phyloP scores from a whole-genome alignment of 257 asterid genomes.

The Craterostigma plantagineum region DNA sequence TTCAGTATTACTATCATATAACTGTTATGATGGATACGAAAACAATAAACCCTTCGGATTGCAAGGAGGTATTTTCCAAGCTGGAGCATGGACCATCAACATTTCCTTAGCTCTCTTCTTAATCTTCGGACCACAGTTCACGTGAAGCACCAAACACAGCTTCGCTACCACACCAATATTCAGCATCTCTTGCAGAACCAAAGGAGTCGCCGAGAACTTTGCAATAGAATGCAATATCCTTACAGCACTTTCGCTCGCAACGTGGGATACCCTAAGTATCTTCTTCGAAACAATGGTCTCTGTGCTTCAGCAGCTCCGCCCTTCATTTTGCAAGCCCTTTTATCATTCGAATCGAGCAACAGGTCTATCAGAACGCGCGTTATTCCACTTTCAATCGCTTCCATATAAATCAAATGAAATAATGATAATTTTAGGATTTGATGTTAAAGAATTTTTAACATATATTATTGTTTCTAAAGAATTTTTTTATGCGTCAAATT shows the following conservation, averaged over 20 bases:
- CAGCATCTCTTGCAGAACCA: conserved; percentile 49
- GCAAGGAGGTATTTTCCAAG: conserved; percentile 55
- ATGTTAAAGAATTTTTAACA: too few relatives aligned
- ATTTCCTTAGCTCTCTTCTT: conserved; percentile 60
- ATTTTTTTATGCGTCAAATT: too few relatives aligned
- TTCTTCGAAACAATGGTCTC: conserved; percentile 69
- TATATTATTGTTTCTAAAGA: too few relatives aligned
- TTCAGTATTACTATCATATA: too few relatives aligned
- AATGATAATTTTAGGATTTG: too few relatives aligned
- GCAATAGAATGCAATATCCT: conserved; percentile 43
- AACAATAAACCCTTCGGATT: conserved; percentile 20
- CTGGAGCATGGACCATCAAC: conserved; percentile 35
- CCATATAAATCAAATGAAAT: too few relatives aligned
- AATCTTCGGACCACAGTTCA: conserved; percentile 38
- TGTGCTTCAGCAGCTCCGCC: conserved; percentile 44
- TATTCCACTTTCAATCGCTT: conserved; percentile 40
- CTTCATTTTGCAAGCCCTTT: conserved; percentile 36
- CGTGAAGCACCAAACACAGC: conserved; percentile 44
- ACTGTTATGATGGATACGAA: conserved; percentile 27
- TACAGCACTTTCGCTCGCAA: conserved; percentile 48
- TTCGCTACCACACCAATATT: conserved; percentile 55
- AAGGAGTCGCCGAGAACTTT: conserved; percentile 29
- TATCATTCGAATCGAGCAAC: conserved; percentile 26
- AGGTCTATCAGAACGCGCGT: conserved; percentile 27
- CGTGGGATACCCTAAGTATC: conserved; percentile 59